Evolutionary conservation across 345 rosid species (phyloP), one percentile per base, ranked within the genome.

Genomic region (Corchorus capsularis): DNA sequence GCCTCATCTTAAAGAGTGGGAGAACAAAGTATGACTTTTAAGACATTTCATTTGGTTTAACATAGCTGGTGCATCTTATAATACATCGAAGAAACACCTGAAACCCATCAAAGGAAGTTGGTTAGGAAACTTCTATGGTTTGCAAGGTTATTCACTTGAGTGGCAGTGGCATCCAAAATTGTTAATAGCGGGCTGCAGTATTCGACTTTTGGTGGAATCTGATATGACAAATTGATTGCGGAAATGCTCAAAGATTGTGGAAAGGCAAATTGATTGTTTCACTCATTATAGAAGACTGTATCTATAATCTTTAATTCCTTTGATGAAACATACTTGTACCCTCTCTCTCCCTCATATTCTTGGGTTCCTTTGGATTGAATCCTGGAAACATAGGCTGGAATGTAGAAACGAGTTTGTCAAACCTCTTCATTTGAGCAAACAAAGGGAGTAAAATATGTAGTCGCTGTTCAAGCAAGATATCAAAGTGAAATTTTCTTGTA

Each of bases 11-110:
- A 69, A 77, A 80, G 78, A 93, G 98, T 77, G 97, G 98, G 49
- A 93, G 98, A 86, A 93, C 94, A 70, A 93, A 93, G 78, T 96
- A 96, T 69, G 97, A 96, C 84, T 96, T 93, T 77, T 92, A 81
- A 86, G 69, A 46, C 10, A 4, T 53, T 68, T 43, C 9, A 45
- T 78, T 20, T 12, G 52, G 16, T 57, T 60, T 43, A 7, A 16
- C 63, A 2, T 70, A 16, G 19, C 11, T 12, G 1, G 6, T n/a
- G 16, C 49, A 8, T 56, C 2, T 66, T 52, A 69, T 63, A 19
- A 35, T 34, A 15, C 66, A 15, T 43, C 9, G 50, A 41, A n/a
- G 32, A 41, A 64, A 53, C 56, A 53, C 15, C 56, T 14, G 6
- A 17, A 53, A 11, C 4, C 6, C 56, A 53, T 13, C 56, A 14